These are phyloP conservation scores for Trichoderma gamsii DNA, from an alignment of 495 filamentous ascomycete genomes.

Conservation along the genomic window DNA sequence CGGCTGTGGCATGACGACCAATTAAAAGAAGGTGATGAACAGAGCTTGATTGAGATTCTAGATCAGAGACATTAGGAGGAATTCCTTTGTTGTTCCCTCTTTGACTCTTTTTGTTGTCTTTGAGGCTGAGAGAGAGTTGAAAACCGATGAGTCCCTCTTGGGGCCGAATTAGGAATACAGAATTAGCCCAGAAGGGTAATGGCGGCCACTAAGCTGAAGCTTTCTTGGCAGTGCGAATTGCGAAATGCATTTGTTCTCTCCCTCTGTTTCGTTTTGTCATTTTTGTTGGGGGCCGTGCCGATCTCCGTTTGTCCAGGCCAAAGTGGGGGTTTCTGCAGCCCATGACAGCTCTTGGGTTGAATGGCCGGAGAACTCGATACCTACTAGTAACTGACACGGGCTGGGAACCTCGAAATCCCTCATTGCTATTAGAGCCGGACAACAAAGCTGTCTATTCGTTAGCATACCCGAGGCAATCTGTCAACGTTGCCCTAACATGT, in stretches of 20 bases:
- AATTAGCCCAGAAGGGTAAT: slow-evolving; percentile 17
- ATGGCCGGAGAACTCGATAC: background rate
- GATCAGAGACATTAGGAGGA: background rate
- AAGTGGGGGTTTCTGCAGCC: background rate
- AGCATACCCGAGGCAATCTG: background rate
- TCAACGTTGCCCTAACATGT: background rate
- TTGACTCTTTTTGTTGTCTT: background rate
- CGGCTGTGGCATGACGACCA: background rate
- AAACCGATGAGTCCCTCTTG: background rate
- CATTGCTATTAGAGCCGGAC: background rate
- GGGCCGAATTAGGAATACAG: slow-evolving; percentile 8
- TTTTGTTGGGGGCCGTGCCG: slow-evolving; percentile 17
- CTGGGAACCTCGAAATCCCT: background rate
- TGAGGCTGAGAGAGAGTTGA: background rate
- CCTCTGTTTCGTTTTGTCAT: background rate
- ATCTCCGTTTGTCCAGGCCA: background rate
- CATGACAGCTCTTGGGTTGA: background rate
- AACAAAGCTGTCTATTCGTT: background rate
- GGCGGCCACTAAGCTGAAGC: slow-evolving; percentile 18
- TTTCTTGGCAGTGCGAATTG: background rate
- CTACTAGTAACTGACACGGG: background rate
- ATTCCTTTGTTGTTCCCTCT: background rate
- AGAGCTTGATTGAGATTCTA: background rate
- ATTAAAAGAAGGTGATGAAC: background rate
- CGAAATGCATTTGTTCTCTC: background rate